A percentile compares a stretch with the other conserved stretches of the same genome.
These are phyloP conservation scores for Linnemannia elongata DNA, from an alignment of 192 early-diverging fungal species.

Conservation along the genomic window DNA sequence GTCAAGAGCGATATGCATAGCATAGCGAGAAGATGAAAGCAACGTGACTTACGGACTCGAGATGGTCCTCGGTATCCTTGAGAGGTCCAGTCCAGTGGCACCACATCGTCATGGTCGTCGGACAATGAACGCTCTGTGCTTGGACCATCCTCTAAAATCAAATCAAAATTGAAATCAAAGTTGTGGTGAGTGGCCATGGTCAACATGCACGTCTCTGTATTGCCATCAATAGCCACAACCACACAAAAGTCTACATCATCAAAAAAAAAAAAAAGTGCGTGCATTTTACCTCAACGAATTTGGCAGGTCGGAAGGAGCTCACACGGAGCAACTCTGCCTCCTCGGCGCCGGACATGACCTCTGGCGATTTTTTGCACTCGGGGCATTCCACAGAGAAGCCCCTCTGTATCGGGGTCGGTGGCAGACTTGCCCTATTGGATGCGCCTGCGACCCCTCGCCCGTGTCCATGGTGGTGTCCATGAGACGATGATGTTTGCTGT, in stretches of 20 bases:
- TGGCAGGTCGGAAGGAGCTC: slow-evolving; percentile 23
- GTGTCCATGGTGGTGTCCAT: not conserved
- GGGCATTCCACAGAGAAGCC: slow-evolving; percentile 21
- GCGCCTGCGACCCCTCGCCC: not conserved
- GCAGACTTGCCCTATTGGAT: not conserved
- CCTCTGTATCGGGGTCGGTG: not conserved
- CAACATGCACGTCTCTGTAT: not conserved
- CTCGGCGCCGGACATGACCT: not conserved
- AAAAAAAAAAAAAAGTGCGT: not conserved
- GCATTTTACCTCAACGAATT: slow-evolving; percentile 25
- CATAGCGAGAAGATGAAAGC: not conserved
- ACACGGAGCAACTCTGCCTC: not conserved
- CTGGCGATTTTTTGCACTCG: slow-evolving; percentile 4
- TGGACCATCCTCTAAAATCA: slow-evolving; percentile 23
- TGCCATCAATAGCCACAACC: not conserved
- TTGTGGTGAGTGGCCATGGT: not conserved
- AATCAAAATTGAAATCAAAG: not conserved
- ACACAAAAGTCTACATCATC: too few relatives aligned
- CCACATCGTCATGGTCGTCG: slow-evolving; percentile 26
- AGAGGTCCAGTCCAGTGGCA: slow-evolving; percentile 34
- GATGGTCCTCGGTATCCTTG: slow-evolving; percentile 22
- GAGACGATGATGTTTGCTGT: not conserved
- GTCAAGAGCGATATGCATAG: not conserved
- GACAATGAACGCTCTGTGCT: slow-evolving; percentile 23
- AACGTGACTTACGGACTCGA: slow-evolving; percentile 9